Conservation (phyloP, 441 rosid genomes). For the Brassica balearica region DNA sequence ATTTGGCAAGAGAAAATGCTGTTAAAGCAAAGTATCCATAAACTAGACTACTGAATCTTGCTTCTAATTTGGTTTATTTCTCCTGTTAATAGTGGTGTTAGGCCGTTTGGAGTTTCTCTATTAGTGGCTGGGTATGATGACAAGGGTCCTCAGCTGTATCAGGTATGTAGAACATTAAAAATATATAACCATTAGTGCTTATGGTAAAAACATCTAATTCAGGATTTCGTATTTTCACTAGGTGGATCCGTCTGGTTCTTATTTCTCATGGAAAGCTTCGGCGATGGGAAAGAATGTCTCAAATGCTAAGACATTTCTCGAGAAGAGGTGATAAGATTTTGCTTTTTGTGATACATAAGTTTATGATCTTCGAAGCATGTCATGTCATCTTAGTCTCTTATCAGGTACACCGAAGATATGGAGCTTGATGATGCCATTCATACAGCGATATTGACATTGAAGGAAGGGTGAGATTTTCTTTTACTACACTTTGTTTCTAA, state of each 20-base stretch:
- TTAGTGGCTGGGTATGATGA: constrained; percentile 61
- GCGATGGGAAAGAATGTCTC: constrained; percentile 99
- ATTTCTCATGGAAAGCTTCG: constrained; percentile 99
- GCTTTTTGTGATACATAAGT: constrained; percentile 9
- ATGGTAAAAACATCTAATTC: background rate
- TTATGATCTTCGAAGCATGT: constrained; percentile 23
- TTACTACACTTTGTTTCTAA: background rate
- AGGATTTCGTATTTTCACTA: constrained; percentile 26
- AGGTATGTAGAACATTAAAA: constrained; percentile 44
- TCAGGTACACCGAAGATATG: constrained; percentile 96
- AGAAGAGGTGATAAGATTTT: constrained; percentile 69
- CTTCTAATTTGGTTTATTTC: constrained; percentile 17
- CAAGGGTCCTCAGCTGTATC: constrained; percentile 68
- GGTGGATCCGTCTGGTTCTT: constrained; percentile 99
- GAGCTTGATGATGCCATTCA: constrained; percentile 99
- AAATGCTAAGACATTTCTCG: constrained; percentile 98
- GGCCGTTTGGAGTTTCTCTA: constrained; percentile 71
- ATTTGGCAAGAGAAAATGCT: constrained; percentile 14
- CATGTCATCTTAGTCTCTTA: constrained; percentile 27
- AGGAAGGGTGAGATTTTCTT: constrained; percentile 79
- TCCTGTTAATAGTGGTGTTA: constrained; percentile 56
- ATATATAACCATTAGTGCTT: background rate
- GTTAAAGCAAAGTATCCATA: constrained; percentile 2
- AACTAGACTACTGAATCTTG: constrained; percentile 4
- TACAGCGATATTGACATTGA: constrained; percentile 93